A percentile compares a stretch with the other conserved stretches of the same genome.
Conservation (phyloP, 2,329 filamentous ascomycete genomes). For the Ophiocordyceps unilateralis region DNA sequence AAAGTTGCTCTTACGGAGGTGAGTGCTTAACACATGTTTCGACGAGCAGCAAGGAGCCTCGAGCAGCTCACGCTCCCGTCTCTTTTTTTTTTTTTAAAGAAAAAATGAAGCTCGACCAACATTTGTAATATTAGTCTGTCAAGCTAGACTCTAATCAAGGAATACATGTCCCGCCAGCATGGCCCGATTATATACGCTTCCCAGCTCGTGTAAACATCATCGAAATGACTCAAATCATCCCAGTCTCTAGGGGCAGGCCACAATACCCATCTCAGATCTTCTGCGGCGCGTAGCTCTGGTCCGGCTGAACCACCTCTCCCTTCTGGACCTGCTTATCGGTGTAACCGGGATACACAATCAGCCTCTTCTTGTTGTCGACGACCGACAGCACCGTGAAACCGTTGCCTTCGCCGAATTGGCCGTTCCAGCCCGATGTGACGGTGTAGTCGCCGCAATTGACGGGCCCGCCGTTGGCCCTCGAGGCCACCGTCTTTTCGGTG, state of each 20-base stretch:
- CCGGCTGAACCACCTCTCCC: conserved; percentile 27
- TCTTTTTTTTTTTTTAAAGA: no score
- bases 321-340: conserved; percentile 29
- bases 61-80: no score
- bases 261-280: neutral
- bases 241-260: neutral
- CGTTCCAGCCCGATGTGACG: conserved; percentile 36
- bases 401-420: conserved; percentile 31
- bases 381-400: conserved; percentile 38
- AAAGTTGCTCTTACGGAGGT: no score
- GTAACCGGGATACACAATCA: conserved; percentile 35
- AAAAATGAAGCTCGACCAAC: no score
- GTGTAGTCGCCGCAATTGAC: conserved; percentile 30
- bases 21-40: no score
- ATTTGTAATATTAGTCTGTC: no score
- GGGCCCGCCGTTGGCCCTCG: conserved; percentile 21
- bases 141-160: neutral
- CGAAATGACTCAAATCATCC: neutral
- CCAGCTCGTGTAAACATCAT: neutral
- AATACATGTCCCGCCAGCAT: neutral
- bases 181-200: neutral
- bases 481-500: conserved; percentile 14
- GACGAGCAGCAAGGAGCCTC: no score
- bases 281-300: conserved; percentile 26
- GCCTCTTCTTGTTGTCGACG: conserved; percentile 21